A percentile compares a stretch with the other conserved stretches of the same genome.
These are phyloP conservation scores for Myrica gale DNA, from an alignment of 306 rosid species.

Conservation along the genomic window DNA sequence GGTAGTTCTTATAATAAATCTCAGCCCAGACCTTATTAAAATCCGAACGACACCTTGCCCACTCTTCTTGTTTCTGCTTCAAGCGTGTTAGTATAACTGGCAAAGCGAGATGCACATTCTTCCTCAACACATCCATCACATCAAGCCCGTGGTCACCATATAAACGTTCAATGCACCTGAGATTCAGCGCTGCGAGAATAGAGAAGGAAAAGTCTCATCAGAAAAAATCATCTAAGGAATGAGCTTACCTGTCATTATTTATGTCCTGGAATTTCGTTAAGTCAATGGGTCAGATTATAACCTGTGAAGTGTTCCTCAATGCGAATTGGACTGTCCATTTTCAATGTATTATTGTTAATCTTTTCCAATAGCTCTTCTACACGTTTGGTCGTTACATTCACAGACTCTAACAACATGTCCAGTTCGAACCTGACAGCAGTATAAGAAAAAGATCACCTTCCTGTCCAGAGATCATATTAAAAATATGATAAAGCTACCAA, in stretches of 20 bases:
- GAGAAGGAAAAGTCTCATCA: conserved; percentile 23
- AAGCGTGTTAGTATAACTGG: conserved; percentile 89
- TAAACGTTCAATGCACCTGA: conserved; percentile 89
- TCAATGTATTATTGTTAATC: conserved; percentile 64
- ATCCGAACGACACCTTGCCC: conserved; percentile 94
- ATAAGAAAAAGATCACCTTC: conserved; percentile 39
- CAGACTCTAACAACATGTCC: conserved; percentile 97
- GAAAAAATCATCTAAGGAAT: conserved; percentile 25
- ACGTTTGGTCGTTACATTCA: conserved; percentile 78
- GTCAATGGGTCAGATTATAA: conserved; percentile 35
- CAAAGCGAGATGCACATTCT: conserved; percentile 80
- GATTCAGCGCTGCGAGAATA: conserved; percentile 65
- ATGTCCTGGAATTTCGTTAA: conserved; percentile 22
- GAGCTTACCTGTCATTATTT: conserved; percentile 16
- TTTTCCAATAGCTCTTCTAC: conserved; percentile 88
- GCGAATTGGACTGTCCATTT: conserved; percentile 64
- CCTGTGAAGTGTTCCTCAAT: conserved; percentile 95
- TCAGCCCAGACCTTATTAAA: conserved; percentile 99
- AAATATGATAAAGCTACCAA: not conserved
- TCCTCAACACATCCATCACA: conserved; percentile 87
- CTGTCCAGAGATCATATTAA: not conserved
- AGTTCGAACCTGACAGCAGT: conserved; percentile 79
- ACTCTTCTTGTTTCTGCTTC: conserved; percentile 98
- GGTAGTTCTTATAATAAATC: conserved; percentile 92
- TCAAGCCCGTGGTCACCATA: conserved; percentile 99